Evolutionary conservation across 2,329 filamentous ascomycete genomes (phyloP).

Genomic region (Colletotrichum sp.): DNA sequence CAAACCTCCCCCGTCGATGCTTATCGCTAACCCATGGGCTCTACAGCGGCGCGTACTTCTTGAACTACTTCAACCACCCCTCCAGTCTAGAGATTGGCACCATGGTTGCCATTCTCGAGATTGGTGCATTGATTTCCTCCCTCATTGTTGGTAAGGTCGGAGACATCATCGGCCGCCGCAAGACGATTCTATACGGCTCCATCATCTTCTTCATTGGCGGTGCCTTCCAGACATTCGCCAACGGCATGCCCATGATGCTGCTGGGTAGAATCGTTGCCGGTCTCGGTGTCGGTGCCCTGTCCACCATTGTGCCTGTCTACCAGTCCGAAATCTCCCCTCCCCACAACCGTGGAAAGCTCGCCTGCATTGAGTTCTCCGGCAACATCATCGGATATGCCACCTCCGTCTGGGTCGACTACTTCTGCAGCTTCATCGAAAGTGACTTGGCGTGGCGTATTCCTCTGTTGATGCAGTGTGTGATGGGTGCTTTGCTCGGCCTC

Average conservation of each 20-base stretch:
- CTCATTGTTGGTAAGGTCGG: constrained; percentile 86
- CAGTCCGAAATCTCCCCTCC: constrained; percentile 96
- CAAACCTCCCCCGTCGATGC: background rate
- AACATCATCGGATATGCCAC: constrained; percentile 96
- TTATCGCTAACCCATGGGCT: background rate
- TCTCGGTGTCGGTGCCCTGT: constrained; percentile 85
- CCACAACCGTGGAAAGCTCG: constrained; percentile 93
- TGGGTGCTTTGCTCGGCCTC: constrained; percentile 84
- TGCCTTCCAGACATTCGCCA: constrained; percentile 81
- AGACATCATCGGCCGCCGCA: constrained; percentile 87
- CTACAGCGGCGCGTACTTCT: constrained; percentile 81
- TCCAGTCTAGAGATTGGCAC: constrained; percentile 88
- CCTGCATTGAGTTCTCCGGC: constrained; percentile 97
- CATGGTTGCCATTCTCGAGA: constrained; percentile 96
- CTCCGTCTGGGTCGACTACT: constrained; percentile 98
- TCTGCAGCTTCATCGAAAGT: constrained; percentile 86
- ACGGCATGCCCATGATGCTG: constrained; percentile 89
- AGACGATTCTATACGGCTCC: constrained; percentile 92
- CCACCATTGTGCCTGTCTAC: constrained; percentile 91
- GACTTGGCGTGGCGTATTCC: constrained; percentile 91
- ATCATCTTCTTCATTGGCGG: constrained; percentile 87
- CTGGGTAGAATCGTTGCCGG: constrained; percentile 83
- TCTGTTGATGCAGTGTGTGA: constrained; percentile 89
- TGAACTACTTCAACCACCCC: constrained; percentile 90
- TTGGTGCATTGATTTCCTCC: constrained; percentile 91